Base-by-base conservation (phyloP, 306 rosid species). In the Fragaria ananassa region DNA sequence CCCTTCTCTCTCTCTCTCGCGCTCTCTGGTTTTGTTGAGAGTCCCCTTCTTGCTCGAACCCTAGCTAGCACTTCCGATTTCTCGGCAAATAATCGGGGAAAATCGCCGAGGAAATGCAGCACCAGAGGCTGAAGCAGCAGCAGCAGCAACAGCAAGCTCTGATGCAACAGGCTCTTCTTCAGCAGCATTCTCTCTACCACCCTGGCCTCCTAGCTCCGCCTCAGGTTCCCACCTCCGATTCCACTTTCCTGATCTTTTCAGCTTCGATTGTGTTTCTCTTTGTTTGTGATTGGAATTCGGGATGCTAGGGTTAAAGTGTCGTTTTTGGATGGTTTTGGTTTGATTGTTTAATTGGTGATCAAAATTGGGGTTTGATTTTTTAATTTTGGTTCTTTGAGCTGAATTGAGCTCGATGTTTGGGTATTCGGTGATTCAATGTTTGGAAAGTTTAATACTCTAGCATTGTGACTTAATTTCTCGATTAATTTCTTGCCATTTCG, bases 121-220 rank as follows among this genome's bases (percentile, higher is more conserved):
- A 92, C 82, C 97, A 87, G 83, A 89, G 98, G 88, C 80, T 95
- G 81, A 95, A 93, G 92, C 98, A 94, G 76, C 85, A 93, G 27
- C 27, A 27, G 92, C 98, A 94, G 76, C 85, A 92, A 64, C 98
- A 93, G 21, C 98, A 95, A 86, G 97, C 97, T 87, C 82, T 95
- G 93, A 92, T 95, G 96, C 98, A 95, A 53, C 98, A 95, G 76
- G 97, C 98, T 79, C 91, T 95, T 70, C 91, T 95, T 35, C 98
- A 95, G 78, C 98, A 95, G 66, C 98, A 95, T 57, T 89, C 98
- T 74, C 89, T 95, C 80, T 95, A 95, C 82, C 98, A 95, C 70
- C 97, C 98, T 18, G 98, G 96, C 62, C 93, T 95, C 54, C 34
- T 95, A 44, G 98, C 98, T 89, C 96, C 97, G 17, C 97, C 98